phyloP scores from a whole-genome alignment of 75 land plant species.

The Larix kaempferi region DNA sequence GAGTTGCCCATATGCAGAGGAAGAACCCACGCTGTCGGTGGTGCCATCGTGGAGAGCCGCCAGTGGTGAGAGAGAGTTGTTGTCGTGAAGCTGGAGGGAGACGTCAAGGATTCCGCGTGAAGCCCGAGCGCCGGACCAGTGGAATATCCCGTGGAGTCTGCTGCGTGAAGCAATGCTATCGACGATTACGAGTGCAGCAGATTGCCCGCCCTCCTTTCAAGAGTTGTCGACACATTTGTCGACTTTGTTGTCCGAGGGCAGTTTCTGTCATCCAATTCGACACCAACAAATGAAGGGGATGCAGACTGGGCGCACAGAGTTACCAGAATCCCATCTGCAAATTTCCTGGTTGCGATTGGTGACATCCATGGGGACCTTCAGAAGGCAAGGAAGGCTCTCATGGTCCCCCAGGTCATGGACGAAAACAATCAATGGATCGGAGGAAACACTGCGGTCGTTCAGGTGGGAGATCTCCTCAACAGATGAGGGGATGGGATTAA shows the following conservation, averaged over 20 bases:
- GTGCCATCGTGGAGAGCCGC: too few relatives aligned
- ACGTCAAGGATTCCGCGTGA: too few relatives aligned
- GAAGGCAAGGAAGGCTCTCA: conserved; percentile 63
- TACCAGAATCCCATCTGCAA: conserved; percentile 54
- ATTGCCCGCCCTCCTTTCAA: conserved; percentile 54
- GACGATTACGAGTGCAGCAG: conserved; percentile 13
- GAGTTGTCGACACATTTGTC: conserved; percentile 92
- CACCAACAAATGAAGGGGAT: background rate
- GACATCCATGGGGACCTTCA: conserved; percentile 91
- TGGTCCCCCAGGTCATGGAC: conserved; percentile 64
- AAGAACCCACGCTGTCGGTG: too few relatives aligned
- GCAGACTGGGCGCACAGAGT: background rate
- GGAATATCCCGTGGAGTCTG: too few relatives aligned
- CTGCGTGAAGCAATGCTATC: too few relatives aligned
- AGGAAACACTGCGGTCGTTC: conserved; percentile 75
- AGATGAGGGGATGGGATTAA: conserved; percentile 87
- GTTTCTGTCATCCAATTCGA: conserved; percentile 34
- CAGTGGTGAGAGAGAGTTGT: too few relatives aligned
- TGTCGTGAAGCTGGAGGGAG: too few relatives aligned
- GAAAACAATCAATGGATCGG: conserved; percentile 64
- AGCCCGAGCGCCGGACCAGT: too few relatives aligned
- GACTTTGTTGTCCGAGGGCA: conserved; percentile 85
- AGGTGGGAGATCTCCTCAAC: conserved; percentile 94
- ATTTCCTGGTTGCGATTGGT: conserved; percentile 83
- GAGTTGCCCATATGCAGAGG: too few relatives aligned